phyloP scores from a whole-genome alignment of 176 grass and related monocot species.

The Lolium perenne region DNA sequence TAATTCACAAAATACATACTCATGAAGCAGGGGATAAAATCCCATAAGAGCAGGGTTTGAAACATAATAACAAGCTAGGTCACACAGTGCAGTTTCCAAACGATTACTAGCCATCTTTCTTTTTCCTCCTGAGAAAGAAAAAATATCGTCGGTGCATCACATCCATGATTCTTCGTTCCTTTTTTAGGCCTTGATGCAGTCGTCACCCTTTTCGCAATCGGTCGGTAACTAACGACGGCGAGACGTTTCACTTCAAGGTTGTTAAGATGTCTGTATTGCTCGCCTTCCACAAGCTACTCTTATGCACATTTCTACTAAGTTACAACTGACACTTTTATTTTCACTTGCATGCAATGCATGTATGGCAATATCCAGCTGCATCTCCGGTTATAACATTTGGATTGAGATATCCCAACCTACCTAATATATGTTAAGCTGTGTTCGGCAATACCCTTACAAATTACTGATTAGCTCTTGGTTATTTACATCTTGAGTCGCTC shows the following conservation, averaged over 20 bases:
- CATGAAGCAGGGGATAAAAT: no score
- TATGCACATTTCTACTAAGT: neutral
- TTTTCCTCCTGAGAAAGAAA: no score
- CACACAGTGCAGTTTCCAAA: no score
- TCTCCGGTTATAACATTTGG: neutral
- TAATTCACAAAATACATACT: no score
- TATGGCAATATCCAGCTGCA: neutral
- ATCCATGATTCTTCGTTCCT: neutral
- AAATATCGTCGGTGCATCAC: neutral
- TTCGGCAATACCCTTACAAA: neutral
- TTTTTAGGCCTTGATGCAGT: neutral
- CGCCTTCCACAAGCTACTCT: neutral
- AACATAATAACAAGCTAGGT: no score
- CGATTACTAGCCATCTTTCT: no score
- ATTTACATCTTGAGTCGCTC: neutral
- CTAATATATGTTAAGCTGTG: neutral
- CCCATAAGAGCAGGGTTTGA: no score
- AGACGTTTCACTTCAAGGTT: neutral
- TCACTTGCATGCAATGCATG: neutral
- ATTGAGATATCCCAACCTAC: neutral
- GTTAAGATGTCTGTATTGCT: neutral
- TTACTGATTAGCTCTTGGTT: neutral
- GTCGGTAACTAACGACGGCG: neutral
- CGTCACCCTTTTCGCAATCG: neutral
- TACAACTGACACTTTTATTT: neutral